Conservation (phyloP, 1,284 basidiomycete genomes). For the Irpex sp. region DNA sequence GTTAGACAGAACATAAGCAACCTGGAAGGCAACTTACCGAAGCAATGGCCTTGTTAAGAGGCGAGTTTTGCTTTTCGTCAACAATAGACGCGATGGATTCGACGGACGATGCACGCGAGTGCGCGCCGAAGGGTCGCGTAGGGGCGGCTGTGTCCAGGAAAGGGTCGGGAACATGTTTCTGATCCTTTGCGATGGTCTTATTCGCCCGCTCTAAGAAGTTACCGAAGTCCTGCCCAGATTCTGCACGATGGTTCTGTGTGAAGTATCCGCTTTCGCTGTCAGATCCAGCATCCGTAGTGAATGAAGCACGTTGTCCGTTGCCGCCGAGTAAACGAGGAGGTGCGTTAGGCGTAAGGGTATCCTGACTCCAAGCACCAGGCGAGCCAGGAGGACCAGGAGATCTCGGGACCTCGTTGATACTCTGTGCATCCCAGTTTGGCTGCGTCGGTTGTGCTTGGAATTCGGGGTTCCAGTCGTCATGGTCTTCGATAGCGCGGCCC, state of each 20-base stretch:
- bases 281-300: conserved; percentile 41
- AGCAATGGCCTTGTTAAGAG: conserved; percentile 88
- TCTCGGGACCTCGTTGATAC: conserved; percentile 32
- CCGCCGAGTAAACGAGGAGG: conserved; percentile 27
- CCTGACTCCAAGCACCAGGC: conserved; percentile 58
- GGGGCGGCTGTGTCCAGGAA: conserved; percentile 69
- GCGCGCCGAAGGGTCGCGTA: conserved; percentile 71
- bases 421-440: conserved; percentile 52
- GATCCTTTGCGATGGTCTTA: conserved; percentile 74
- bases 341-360: conserved; percentile 43
- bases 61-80: conserved; percentile 85
- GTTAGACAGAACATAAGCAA: background rate
- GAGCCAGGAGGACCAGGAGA: conserved; percentile 35
- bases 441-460: conserved; percentile 45
- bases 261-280: conserved; percentile 62
- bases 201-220: conserved; percentile 86
- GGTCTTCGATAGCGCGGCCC: conserved; percentile 39
- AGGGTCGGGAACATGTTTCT: conserved; percentile 75
- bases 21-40: conserved; percentile 47
- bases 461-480: conserved; percentile 56
- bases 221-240: conserved; percentile 50
- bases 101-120: conserved; percentile 77
- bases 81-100: conserved; percentile 88
- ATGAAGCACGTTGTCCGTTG: conserved; percentile 41
- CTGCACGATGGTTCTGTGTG: conserved; percentile 34